Percentiles rank a stretch among this genome's conserved stretches.
phyloP scores from a whole-genome alignment of 805 yeast species.

The Alloascoidea hylecoeti region DNA sequence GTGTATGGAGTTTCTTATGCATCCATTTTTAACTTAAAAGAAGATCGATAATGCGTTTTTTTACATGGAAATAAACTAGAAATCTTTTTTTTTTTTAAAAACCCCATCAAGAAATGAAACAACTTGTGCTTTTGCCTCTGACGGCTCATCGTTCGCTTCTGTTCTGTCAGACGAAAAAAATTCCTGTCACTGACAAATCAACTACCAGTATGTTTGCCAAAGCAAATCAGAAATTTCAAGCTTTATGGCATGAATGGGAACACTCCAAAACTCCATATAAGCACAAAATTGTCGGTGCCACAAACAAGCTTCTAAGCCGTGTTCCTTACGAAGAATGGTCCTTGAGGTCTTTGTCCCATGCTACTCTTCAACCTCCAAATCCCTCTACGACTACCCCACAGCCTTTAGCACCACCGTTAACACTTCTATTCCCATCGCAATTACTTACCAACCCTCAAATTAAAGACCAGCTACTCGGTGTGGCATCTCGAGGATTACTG shows the following conservation, averaged over 20 bases:
- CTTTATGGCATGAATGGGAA: conserved; percentile 49
- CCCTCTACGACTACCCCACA: conserved; percentile 5
- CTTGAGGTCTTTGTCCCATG: conserved; percentile 55
- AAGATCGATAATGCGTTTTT: conserved; percentile 5
- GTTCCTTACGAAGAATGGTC: conserved; percentile 76
- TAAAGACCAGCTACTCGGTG: too few species aligned
- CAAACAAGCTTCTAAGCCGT: conserved; percentile 37
- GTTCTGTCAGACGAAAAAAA: conserved; percentile 45
- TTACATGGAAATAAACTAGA: not conserved
- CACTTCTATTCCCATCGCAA: too few species aligned
- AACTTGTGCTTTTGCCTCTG: conserved; percentile 60
- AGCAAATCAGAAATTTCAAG: conserved; percentile 31
- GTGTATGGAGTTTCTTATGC: conserved; percentile 1
- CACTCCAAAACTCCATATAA: conserved; percentile 43
- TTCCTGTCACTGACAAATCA: conserved; percentile 18
- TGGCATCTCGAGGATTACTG: conserved; percentile 28
- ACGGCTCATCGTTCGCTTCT: conserved; percentile 47
- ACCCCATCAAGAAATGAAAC: conserved; percentile 22
- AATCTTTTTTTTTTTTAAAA: too few species aligned
- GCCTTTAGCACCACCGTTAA: not conserved
- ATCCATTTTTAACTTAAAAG: not conserved
- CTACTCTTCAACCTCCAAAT: conserved; percentile 53
- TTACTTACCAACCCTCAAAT: too few species aligned
- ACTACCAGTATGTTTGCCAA: conserved; percentile 24
- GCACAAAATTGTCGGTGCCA: conserved; percentile 37